Evolutionary conservation across 169 alveolate genomes (phyloP), one percentile per base, ranked within the genome.

Genomic region (Eimeria acervulina): DNA sequence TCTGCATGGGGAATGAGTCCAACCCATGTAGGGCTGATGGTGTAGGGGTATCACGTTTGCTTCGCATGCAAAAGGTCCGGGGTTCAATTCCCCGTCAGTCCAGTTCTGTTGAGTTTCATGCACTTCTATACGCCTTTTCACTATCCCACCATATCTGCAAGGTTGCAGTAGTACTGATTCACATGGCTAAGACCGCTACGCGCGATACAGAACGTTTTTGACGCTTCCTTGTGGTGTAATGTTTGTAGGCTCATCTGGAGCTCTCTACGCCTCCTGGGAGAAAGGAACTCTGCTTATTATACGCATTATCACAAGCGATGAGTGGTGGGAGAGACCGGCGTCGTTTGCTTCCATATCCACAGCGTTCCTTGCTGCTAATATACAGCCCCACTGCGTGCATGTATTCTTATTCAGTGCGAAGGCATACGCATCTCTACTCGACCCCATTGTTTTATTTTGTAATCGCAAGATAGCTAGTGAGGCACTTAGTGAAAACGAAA

Each of bases 31-130:
- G 63, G 99, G 99, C 99, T 98, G 97, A 98, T 98, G 99, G 99
- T 98, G 99, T 98, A 98, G 99, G 97, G 99, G 99, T 98, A 98
- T 98, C 99, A 98, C 99, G 99, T 98, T 98, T 98, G 99, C 99
- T 97, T 98, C 99, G 99, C 99, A 98, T 98, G 99, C 99, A 98
- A 98, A 98, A 98, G 99, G 98, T 98, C 99, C 98, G 99, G 99
- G 99, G 99, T 98, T 98, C 99, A 98, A 98, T 98, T 98, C 99
- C 99, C 99, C 99, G 98, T 97, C 97, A 97, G 99, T 98, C 99
- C 99, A 98, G 17, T 2, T n/a, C 15, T 23, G 0, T 0, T 0
- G 26, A 10, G 23, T 15, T 31, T 70, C 12, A 17, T 3, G 81
- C 81, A 33, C 81, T 33, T 47, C 51, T 8, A 1, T 19, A 0